Evolutionary conservation across 208 protist genomes (phyloP).

Genomic region (Phytomonas francai): DNA sequence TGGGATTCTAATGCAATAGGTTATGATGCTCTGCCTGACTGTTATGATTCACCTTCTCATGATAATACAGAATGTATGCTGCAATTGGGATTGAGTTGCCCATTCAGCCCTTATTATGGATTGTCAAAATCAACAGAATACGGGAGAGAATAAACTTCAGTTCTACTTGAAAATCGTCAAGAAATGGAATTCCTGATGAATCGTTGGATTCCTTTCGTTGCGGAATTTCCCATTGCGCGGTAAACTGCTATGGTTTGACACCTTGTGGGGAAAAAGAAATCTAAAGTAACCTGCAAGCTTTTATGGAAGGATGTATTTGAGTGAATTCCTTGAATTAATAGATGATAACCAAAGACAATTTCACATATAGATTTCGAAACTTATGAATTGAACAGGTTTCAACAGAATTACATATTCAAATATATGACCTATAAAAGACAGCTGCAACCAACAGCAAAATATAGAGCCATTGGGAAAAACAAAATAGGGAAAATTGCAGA

Average conservation of each 20-base stretch:
- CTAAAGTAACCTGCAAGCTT: background rate
- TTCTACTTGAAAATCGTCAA: background rate
- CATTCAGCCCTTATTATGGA: background rate
- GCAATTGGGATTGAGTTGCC: background rate
- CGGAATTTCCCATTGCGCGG: background rate
- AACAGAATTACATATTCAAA: background rate
- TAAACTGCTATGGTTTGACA: background rate
- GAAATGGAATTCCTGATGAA: background rate
- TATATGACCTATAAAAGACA: background rate
- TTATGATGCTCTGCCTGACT: background rate
- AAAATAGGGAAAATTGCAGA: slow-evolving; percentile 7
- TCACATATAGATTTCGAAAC: background rate
- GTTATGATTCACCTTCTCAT: background rate
- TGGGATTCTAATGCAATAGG: background rate
- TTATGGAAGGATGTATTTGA: background rate
- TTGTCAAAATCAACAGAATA: background rate
- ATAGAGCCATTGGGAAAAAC: background rate
- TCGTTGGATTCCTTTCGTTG: background rate
- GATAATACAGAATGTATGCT: background rate
- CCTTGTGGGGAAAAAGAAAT: background rate
- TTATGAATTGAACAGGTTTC: background rate
- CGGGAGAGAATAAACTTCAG: slow-evolving; percentile 3
- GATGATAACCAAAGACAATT: background rate
- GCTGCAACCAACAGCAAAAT: background rate
- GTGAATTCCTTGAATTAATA: background rate